Evolutionary conservation across 2,329 filamentous ascomycete genomes (phyloP).

Genomic region (Pseudocercospora macadamiae): DNA sequence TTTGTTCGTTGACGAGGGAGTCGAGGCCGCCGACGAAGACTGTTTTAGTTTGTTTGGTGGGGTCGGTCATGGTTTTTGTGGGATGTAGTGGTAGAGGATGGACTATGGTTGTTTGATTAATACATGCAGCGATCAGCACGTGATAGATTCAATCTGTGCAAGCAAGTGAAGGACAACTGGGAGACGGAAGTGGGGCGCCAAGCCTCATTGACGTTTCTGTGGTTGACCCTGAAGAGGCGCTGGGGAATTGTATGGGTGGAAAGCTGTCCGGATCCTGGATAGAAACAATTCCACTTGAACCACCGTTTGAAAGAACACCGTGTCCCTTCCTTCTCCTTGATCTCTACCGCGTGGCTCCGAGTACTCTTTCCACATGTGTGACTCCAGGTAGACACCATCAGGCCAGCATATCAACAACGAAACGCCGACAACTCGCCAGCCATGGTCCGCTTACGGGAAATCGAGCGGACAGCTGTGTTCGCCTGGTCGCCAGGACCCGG

Average conservation of each 20-base stretch:
- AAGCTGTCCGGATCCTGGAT: neutral
- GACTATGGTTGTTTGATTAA: too few relatives aligned
- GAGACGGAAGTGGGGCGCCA: neutral
- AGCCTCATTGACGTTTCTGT: neutral
- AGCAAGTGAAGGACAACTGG: neutral
- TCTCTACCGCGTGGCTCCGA: neutral
- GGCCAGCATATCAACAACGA: neutral
- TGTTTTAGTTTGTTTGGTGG: conserved; percentile 73
- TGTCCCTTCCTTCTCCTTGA: neutral
- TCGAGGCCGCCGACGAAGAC: conserved; percentile 91
- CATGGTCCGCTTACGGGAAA: conserved; percentile 97
- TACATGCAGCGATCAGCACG: too few relatives aligned
- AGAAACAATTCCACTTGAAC: neutral
- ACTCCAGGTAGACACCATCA: neutral
- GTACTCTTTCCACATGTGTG: conserved; percentile 4
- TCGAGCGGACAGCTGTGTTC: conserved; percentile 94
- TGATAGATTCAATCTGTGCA: neutral
- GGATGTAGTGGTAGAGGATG: neutral
- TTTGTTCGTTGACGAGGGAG: conserved; percentile 71
- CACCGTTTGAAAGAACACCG: neutral
- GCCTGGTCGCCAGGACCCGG: conserved; percentile 87
- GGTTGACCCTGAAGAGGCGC: neutral
- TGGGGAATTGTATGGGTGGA: neutral
- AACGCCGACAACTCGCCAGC: conserved; percentile 46
- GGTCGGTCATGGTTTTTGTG: conserved; percentile 76